Conservation (phyloP, 306 rosid genomes). For the Rosa multiflora region DNA sequence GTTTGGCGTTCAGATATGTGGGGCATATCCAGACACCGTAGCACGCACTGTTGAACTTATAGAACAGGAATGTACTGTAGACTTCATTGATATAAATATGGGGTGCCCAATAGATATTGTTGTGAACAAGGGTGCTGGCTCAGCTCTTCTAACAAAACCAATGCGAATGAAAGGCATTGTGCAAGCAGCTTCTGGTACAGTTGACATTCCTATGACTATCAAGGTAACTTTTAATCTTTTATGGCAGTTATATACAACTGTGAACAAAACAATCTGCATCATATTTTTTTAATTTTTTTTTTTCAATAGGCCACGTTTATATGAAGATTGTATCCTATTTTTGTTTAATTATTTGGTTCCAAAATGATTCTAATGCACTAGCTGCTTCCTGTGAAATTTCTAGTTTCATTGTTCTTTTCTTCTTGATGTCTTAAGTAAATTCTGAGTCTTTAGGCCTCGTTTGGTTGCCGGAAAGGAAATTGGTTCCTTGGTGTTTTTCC, state of each 20-base stretch:
- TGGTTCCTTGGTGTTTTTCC: no score
- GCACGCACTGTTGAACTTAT: slow-evolving; percentile 76
- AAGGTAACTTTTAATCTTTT: slow-evolving; percentile 42
- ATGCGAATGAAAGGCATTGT: slow-evolving; percentile 80
- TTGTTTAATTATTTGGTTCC: slow-evolving; percentile 10
- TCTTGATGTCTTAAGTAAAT: background rate
- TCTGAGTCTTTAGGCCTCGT: background rate
- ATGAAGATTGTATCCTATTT: background rate
- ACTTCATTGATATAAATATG: slow-evolving; percentile 94
- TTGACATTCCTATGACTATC: slow-evolving; percentile 60
- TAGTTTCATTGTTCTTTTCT: background rate
- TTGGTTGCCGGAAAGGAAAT: no score
- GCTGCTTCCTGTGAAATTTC: background rate
- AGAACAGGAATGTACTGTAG: slow-evolving; percentile 73
- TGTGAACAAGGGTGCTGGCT: slow-evolving; percentile 92
- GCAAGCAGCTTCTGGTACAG: slow-evolving; percentile 70
- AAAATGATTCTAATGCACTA: background rate
- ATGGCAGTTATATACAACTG: background rate
- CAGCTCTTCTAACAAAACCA: slow-evolving; percentile 89
- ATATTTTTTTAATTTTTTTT: background rate
- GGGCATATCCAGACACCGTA: slow-evolving; percentile 75
- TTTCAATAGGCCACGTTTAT: slow-evolving; percentile 22
- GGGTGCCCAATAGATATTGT: slow-evolving; percentile 97
- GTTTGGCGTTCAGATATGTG: slow-evolving; percentile 96
- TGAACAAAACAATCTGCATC: background rate